Evolutionary conservation across 2,329 filamentous ascomycete genomes (phyloP), one percentile per base, ranked within the genome.

Genomic region (Kalaharituber pfeilii): DNA sequence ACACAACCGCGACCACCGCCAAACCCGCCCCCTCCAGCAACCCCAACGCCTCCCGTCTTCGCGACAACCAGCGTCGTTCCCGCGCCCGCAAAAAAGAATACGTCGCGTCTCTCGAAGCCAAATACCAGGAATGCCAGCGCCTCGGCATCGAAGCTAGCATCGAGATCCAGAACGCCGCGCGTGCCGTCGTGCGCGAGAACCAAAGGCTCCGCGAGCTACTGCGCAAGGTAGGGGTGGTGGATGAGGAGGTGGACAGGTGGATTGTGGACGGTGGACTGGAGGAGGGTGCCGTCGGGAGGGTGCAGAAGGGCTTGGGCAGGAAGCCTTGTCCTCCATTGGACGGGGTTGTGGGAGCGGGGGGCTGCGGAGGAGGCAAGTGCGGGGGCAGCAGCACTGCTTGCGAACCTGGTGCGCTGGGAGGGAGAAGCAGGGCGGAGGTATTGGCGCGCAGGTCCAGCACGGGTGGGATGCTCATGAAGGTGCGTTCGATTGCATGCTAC

Each of bases 61-160:
- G 83, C 59, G 81, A 87, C 63, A 88, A 87, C 63, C 84, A 87
- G 66, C 75, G 83, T 54, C 78, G 82, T 58, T 85, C 80, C n/a
- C 78, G 84, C 52, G 81, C 81, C 47, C 75, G 82, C 30, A 75
- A 80, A 59, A 84, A 82, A 69, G 81, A 85, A 64, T 86, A 87
- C 64, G 69, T 86, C 36, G 72, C 79, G 57, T 80, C 83, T 53
- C 74, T 86, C 26, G 82, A 87, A 67, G 70, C 74, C 53, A 79
- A 78, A 56, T 68, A 82, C 55, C 75, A 78, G 49, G 68, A 70
- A 52, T 84, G 76, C 64, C 80, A 86, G 66, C 71, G 76, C 33
- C 70, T 75, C 28, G 82, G 83, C 18, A 73, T 83, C 50, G 75
- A 82, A 63, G 82, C 81, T 2, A 81, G 79, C 0, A 71, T 75